Evolutionary conservation across 2,329 filamentous ascomycete species (phyloP).

Genomic region (Balansia obtecta): DNA sequence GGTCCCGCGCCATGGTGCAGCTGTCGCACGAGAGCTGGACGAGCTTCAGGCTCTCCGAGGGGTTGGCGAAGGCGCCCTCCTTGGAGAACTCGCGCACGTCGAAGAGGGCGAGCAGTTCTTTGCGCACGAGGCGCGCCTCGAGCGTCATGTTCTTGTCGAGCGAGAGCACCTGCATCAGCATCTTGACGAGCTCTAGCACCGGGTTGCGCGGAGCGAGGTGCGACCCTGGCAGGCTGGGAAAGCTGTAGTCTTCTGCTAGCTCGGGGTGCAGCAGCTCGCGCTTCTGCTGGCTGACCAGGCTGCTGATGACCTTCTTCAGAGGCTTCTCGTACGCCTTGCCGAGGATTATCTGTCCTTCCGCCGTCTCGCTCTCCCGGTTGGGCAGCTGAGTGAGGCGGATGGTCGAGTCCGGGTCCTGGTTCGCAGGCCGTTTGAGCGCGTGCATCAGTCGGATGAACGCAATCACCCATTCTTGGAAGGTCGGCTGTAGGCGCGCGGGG

Average conservation of each 20-base stretch:
- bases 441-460: conserved; percentile 97
- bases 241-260: conserved; percentile 73
- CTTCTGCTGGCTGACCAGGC: conserved; percentile 73
- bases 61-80: conserved; percentile 80
- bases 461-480: conserved; percentile 85
- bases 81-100: conserved; percentile 89
- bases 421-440: conserved; percentile 57
- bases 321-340: conserved; percentile 80
- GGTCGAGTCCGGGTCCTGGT: conserved; percentile 36
- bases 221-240: conserved; percentile 67
- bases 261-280: conserved; percentile 84
- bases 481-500: conserved; percentile 63
- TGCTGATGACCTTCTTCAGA: conserved; percentile 74
- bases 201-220: conserved; percentile 49
- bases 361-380: conserved; percentile 44
- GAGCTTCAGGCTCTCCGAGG: conserved; percentile 61
- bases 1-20: conserved; percentile 77
- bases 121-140: conserved; percentile 77
- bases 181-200: conserved; percentile 82
- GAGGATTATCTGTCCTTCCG: conserved; percentile 53
- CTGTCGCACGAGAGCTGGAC: conserved; percentile 73
- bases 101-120: conserved; percentile 79
- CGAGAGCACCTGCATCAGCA: conserved; percentile 80
- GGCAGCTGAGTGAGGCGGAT: conserved; percentile 47
- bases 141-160: conserved; percentile 84